Conservation (phyloP, 257 asterid genomes). For the Coffea canephora region DNA sequence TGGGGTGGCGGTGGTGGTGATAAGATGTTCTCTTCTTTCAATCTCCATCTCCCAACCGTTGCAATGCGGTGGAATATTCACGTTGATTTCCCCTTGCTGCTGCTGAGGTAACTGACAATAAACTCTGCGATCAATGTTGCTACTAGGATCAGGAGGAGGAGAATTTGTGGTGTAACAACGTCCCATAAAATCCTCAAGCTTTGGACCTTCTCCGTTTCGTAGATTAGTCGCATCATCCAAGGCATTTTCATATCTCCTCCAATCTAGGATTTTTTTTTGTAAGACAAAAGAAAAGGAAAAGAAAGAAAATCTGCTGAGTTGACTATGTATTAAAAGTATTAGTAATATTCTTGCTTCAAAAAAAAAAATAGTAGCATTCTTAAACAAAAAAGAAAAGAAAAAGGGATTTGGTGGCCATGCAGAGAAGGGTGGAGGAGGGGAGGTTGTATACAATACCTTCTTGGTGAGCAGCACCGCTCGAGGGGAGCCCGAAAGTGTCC, state of each 20-base stretch:
- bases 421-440: too few species aligned
- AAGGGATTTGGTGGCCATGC: neutral
- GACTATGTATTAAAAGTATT: too few species aligned
- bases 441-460: conserved; percentile 9
- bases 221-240: conserved; percentile 32
- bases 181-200: conserved; percentile 77
- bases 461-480: neutral
- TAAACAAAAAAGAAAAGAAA: too few species aligned
- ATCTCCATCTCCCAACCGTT: conserved; percentile 1
- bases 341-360: too few species aligned
- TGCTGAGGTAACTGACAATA: neutral
- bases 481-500: conserved; percentile 18
- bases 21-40: conserved; percentile 14
- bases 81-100: conserved; percentile 45
- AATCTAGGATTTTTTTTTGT: conserved; percentile 24
- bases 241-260: conserved; percentile 59
- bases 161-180: conserved; percentile 50
- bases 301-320: too few species aligned
- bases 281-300: neutral
- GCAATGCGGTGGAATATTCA: conserved; percentile 49
- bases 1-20: conserved; percentile 15
- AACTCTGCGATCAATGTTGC: neutral
- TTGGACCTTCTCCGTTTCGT: conserved; percentile 42
- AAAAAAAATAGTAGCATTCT: too few species aligned
- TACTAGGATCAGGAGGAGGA: conserved; percentile 11